Evolutionary conservation across 139 green algal species (phyloP), one percentile per base, ranked within the genome.

Genomic region (Chlorella vulgaris): DNA sequence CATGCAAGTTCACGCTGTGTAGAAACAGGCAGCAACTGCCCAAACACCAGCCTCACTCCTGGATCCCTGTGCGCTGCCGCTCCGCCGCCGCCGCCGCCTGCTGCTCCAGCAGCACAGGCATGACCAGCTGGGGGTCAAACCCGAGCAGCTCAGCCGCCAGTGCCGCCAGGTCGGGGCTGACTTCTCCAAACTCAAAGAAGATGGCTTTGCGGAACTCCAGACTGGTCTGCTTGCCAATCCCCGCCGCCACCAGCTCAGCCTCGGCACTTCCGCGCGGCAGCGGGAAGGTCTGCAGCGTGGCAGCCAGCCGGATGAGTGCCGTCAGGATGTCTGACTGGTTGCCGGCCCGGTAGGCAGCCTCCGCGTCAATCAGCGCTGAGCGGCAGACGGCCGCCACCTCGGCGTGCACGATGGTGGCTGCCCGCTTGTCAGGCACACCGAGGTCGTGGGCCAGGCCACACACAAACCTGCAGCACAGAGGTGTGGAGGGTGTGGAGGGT

Each of bases 81-180:
- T 38, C 31, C 43, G 29, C 26, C 68, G 70, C 50, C 8, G 51
- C 73, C 5, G 51, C 35, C 36, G 53, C 67, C 40, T 80, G 74
- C 55, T 66, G 74, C 55, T 80, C 5, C 24, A 15, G 33, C 33
- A 81, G 74, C 60, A 76, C 71, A 6, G 77, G 77, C 76, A 90
- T 78, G 22, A 89, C 86, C 21, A 89, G 61, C 21, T 85, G 55
- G 8, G 84, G 84, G 58, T 89, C 35, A 55, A 90, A 89, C 42
- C 84, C 86, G n/a, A 89, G 68, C 69, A 87, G 58, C 76, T 89
- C 84, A 0, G 84, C 86, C 39, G 84, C 60, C 7, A 80, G 69
- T 28, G 69, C 67, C 19, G 86, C 83, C 24, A 71, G 77, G 13
- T 33, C 38, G 4, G 38, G 39, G 39, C 58, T 42, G 50, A 87